Evolutionary conservation across 1,284 basidiomycete species (phyloP).

Genomic region (Apiotrichum porosum): DNA sequence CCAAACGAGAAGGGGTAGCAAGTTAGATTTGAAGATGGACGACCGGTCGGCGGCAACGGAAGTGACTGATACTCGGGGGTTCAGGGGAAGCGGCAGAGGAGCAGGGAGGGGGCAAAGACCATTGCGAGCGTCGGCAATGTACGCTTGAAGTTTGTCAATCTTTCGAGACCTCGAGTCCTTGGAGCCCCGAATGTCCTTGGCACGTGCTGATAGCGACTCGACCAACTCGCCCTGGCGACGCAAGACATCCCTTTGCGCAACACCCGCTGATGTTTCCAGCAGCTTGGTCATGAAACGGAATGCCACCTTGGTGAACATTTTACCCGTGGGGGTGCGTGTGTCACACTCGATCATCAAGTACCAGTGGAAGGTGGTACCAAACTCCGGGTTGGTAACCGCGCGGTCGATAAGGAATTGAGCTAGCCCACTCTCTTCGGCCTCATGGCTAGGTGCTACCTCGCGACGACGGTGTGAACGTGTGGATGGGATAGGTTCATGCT

Average conservation of each 20-base stretch:
- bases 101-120: constrained; percentile 63
- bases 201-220: constrained; percentile 72
- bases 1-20: constrained; percentile 84
- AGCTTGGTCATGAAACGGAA: constrained; percentile 82
- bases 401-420: constrained; percentile 86
- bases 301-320: constrained; percentile 87
- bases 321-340: constrained; percentile 66
- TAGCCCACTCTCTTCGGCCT: constrained; percentile 67
- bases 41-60: constrained; percentile 88
- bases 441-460: constrained; percentile 8
- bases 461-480: constrained; percentile 55
- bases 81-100: constrained; percentile 80
- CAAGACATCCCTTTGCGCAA: constrained; percentile 72
- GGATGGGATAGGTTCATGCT: constrained; percentile 44
- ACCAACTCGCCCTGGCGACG: constrained; percentile 81
- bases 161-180: constrained; percentile 95
- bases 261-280: constrained; percentile 70
- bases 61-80: constrained; percentile 72
- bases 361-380: constrained; percentile 94
- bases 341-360: constrained; percentile 92
- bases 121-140: constrained; percentile 79
- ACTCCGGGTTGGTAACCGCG: constrained; percentile 71
- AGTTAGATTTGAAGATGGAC: constrained; percentile 95
- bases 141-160: constrained; percentile 84
- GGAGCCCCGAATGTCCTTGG: constrained; percentile 77